Percentiles rank a stretch among this genome's conserved stretches.
Evolutionary conservation across 176 grass and related monocot species (phyloP).

Genomic region (Bonia amplexicaulis): DNA sequence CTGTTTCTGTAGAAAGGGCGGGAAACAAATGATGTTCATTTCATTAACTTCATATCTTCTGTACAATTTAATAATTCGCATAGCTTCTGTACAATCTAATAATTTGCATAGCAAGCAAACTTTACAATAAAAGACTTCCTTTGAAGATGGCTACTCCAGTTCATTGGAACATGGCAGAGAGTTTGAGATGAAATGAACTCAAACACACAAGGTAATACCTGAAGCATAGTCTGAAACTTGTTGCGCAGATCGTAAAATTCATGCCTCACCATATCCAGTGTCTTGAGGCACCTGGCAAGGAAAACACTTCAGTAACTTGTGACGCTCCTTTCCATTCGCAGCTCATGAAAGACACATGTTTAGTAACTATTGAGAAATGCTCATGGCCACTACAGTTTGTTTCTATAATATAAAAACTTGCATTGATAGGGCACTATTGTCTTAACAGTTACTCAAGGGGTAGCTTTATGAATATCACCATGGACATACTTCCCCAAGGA

Average conservation of each 20-base stretch:
- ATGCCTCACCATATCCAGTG: slow-evolving; percentile 30
- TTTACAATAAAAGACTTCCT: neutral
- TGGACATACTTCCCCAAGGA: neutral
- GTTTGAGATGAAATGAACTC: neutral
- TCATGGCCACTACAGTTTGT: neutral
- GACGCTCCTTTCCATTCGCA: neutral
- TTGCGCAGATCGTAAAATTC: slow-evolving; percentile 43
- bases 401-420: neutral
- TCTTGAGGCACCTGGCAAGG: slow-evolving; percentile 41
- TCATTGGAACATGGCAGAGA: neutral
- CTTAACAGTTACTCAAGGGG: neutral
- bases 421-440: neutral
- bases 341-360: neutral
- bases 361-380: neutral
- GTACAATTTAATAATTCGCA: neutral
- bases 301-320: neutral
- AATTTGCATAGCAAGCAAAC: neutral
- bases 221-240: slow-evolving; percentile 50
- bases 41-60: neutral
- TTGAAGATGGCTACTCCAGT: neutral
- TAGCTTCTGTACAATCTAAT: neutral
- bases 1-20: neutral
- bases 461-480: neutral
- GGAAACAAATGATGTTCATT: neutral
- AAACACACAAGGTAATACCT: slow-evolving; percentile 41